A percentile compares a stretch with the other conserved stretches of the same genome.
phyloP scores from a whole-genome alignment of 805 yeast genomes.

The Alloascoidea africana region DNA sequence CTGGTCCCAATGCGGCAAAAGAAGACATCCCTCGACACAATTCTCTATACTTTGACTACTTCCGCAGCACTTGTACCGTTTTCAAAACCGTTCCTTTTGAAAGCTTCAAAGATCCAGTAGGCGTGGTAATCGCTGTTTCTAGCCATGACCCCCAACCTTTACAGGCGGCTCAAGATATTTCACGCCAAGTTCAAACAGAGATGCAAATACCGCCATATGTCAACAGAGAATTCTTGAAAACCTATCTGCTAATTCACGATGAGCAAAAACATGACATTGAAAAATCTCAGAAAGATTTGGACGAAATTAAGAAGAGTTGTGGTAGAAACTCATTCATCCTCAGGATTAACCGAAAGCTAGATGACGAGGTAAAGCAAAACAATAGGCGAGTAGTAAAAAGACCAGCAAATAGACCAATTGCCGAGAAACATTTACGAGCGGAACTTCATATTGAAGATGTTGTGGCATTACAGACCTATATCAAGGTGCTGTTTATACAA shows the following conservation, averaged over 20 bases:
- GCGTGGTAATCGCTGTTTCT: conserved; percentile 55
- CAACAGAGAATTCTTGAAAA: conserved; percentile 46
- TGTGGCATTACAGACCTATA: conserved; percentile 20
- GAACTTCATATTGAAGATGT: conserved; percentile 28
- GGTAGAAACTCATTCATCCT: conserved; percentile 18
- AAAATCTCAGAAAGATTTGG: conserved; percentile 22
- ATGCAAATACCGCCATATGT: conserved; percentile 42
- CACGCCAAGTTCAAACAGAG: conserved; percentile 28
- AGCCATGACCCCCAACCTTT: conserved; percentile 44
- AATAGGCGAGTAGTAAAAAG: conserved; percentile 5
- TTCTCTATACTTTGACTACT: conserved; percentile 35
- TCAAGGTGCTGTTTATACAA: conserved; percentile 33
- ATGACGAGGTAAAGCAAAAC: conserved; percentile 7
- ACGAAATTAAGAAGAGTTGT: conserved; percentile 22
- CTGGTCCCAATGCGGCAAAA: conserved; percentile 12
- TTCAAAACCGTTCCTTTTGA: conserved; percentile 62
- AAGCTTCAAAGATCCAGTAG: conserved; percentile 74
- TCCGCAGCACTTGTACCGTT: conserved; percentile 43
- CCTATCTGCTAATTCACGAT: conserved; percentile 34
- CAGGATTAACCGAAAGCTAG: conserved; percentile 7
- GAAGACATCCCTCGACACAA: conserved; percentile 12
- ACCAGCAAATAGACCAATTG: conserved; percentile 16
- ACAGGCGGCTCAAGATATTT: conserved; percentile 32
- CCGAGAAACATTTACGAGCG: conserved; percentile 25
- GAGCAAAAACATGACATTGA: conserved; percentile 15